Evolutionary conservation across 805 yeast genomes (phyloP), one percentile per base, ranked within the genome.

Genomic region (Brettanomyces naardenensis): DNA sequence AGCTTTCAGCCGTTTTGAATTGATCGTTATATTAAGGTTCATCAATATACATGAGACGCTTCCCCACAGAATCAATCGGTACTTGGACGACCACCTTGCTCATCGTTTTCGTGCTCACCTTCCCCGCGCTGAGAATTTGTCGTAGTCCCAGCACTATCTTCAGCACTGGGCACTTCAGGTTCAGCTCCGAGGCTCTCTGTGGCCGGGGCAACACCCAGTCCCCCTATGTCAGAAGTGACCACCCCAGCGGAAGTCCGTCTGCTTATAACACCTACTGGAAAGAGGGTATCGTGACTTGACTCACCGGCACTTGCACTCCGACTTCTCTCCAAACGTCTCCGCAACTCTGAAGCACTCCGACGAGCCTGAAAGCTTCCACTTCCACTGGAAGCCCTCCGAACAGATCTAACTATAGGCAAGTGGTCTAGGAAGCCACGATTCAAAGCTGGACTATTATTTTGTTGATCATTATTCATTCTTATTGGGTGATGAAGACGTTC

Each of bases 181-280:
- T n/a, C n/a, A n/a, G n/a, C n/a, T n/a, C n/a, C n/a, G n/a, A n/a
- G n/a, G n/a, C n/a, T 18, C 14, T 32, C 26, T 35, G 22, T 19
- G 5, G n/a, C 13, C 9, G 25, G n/a, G 10, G 19, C 26, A 5
- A 26, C 26, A 5, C 6, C 29, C 13, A 17, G 25, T n/a, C 31
- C 34, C 25, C 39, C 38, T 18, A 49, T 23, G 4, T 44, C 4
- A 4, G 38, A 37, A 6, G 75, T 69, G n/a, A 54, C 64, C 1
- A 68, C 70, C 2, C 77, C 78, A 33, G 44, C 48, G 1, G 61
- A 49, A 0, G 71, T 68, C 41, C 78, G 53, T 40, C 73, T 61
- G 44, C 76, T 71, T 11, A 67, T 52, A 7, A 73, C 69, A 2
- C 76, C 78, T 3, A 66, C 45, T 1, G 77, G 68, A 45, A 73